These are phyloP conservation scores for Cadophora gregata DNA, from an alignment of 2,329 filamentous ascomycete species.

Conservation along the genomic window DNA sequence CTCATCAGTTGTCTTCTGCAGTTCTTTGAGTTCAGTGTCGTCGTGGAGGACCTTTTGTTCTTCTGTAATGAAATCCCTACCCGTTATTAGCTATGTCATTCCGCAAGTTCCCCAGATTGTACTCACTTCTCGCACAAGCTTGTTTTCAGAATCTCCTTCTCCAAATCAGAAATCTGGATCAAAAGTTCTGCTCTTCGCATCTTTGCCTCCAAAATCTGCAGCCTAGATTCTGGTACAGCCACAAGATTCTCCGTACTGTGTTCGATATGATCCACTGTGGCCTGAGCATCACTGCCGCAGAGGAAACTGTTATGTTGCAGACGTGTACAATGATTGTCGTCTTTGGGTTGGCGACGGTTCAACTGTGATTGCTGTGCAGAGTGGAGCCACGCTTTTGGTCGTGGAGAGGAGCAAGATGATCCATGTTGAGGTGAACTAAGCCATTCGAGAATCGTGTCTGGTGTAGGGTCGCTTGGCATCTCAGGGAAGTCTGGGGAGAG, in stretches of 20 bases:
- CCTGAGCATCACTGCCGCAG: not conserved
- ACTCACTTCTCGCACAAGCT: not conserved
- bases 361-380: too few species aligned
- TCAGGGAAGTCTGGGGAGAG: not conserved
- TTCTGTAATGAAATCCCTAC: not conserved
- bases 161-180: not conserved
- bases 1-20: not conserved
- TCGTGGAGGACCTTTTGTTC: not conserved
- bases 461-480: not conserved
- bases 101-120: not conserved
- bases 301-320: not conserved
- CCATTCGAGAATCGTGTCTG: slow-evolving; percentile 4
- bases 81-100: not conserved
- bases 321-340: too few species aligned
- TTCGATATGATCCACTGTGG: slow-evolving; percentile 1
- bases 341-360: too few species aligned
- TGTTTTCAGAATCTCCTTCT: not conserved
- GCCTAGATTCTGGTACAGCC: not conserved
- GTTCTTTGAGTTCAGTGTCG: not conserved
- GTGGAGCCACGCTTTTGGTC: not conserved
- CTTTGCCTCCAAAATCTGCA: slow-evolving; percentile 1
- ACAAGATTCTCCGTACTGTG: not conserved
- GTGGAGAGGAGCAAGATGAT: not conserved
- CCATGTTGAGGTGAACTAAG: not conserved
- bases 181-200: not conserved